Percentiles rank a stretch among this genome's conserved stretches.
Conservation (phyloP, 345 rosid species). For the Sisymbrium altissimum region DNA sequence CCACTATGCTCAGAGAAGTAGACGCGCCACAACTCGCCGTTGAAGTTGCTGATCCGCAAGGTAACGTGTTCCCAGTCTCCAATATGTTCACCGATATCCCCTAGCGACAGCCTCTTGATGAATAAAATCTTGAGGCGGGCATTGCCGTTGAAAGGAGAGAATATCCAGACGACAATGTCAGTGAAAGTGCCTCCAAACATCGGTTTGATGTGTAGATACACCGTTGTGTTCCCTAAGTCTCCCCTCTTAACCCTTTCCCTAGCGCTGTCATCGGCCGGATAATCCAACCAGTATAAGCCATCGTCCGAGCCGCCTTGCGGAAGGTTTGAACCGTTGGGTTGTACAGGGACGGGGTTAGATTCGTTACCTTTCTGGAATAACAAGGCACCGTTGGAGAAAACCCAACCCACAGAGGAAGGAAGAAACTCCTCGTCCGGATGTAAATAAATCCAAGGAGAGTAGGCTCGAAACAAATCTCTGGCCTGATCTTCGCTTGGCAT, state of each 20-base stretch:
- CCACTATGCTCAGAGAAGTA: constrained; percentile 66
- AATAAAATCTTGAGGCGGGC: constrained; percentile 58
- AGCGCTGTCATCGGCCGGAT: constrained; percentile 40
- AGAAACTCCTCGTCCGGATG: constrained; percentile 70
- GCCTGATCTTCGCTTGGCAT: constrained; percentile 60
- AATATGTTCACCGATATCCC: constrained; percentile 66
- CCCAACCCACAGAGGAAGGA: constrained; percentile 70
- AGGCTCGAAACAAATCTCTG: constrained; percentile 41
- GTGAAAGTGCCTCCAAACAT: constrained; percentile 76
- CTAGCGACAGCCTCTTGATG: constrained; percentile 42
- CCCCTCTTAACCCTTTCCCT: constrained; percentile 67
- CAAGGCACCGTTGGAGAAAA: constrained; percentile 59
- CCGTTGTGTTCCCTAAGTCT: constrained; percentile 44
- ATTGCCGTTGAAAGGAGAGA: constrained; percentile 81
- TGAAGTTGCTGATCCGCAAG: constrained; percentile 79
- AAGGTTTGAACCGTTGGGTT: constrained; percentile 65
- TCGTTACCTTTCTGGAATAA: constrained; percentile 60
- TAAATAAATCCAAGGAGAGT: constrained; percentile 61
- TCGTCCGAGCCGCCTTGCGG: constrained; percentile 78
- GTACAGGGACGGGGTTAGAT: constrained; percentile 46
- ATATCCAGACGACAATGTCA: constrained; percentile 70
- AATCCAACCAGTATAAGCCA: constrained; percentile 73
- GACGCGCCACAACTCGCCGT: constrained; percentile 51
- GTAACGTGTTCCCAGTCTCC: constrained; percentile 96
- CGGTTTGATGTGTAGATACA: constrained; percentile 69